Percentiles rank a stretch among this genome's conserved stretches.
phyloP scores from a whole-genome alignment of 2,329 filamentous ascomycete species.

The Cladophialophora yegresii region DNA sequence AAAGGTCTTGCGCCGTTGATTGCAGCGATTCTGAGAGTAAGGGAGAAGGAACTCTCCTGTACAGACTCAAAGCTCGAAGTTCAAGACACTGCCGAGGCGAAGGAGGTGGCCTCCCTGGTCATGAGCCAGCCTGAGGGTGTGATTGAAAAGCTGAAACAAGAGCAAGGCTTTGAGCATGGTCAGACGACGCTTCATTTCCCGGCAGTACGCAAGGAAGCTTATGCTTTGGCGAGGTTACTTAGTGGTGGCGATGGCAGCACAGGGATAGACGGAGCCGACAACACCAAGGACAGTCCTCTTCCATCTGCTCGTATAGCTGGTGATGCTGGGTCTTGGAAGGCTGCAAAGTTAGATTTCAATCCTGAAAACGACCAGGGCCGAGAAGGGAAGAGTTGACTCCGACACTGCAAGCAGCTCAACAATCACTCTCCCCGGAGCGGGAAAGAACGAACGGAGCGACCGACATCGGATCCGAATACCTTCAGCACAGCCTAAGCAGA shows the following conservation, averaged over 20 bases:
- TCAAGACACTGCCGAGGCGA: neutral
- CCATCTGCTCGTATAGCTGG: neutral
- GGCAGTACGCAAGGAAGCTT: neutral
- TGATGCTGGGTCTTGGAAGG: neutral
- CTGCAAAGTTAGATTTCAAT: neutral
- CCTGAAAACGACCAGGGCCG: neutral
- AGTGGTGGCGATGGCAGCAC: neutral
- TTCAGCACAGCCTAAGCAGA: too few relatives aligned
- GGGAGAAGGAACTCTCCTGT: constrained; percentile 8
- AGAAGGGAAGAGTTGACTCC: neutral
- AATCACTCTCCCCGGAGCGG: neutral
- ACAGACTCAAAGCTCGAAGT: neutral
- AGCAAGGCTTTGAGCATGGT: neutral
- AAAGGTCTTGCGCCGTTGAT: constrained; percentile 1
- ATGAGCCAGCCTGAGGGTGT: neutral
- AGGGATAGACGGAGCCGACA: neutral
- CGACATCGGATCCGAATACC: neutral
- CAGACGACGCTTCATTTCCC: neutral
- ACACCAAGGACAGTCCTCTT: neutral
- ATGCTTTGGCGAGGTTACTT: neutral
- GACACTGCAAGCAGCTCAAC: neutral
- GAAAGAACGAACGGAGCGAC: neutral
- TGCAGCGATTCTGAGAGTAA: neutral
- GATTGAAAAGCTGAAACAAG: neutral
- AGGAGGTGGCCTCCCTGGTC: neutral